A percentile compares a stretch with the other conserved stretches of the same genome.
Conservation (phyloP, 1,139 yeast species). For the Geotrichum siamense region DNA sequence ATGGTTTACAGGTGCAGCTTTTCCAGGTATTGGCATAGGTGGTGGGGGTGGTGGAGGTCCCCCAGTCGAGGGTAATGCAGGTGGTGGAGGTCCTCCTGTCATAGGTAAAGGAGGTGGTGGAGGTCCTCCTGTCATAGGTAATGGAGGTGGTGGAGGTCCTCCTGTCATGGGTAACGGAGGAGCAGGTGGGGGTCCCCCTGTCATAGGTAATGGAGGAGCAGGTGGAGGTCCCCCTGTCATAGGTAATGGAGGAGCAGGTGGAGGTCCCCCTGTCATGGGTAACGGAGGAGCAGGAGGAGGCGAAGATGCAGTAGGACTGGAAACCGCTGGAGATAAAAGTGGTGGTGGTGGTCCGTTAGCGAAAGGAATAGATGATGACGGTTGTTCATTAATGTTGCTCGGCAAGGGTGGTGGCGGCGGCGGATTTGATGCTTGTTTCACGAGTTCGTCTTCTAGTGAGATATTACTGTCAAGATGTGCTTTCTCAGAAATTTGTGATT, state of each 20-base stretch:
- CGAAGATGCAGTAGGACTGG: constrained; percentile 20
- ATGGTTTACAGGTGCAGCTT: constrained; percentile 22
- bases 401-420: no score
- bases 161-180: constrained; percentile 31
- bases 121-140: constrained; percentile 26
- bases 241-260: constrained; percentile 34
- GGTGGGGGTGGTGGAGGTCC: constrained; percentile 28
- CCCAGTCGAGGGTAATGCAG: constrained; percentile 26
- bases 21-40: constrained; percentile 25
- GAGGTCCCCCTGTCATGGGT: constrained; percentile 22
- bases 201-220: constrained; percentile 35
- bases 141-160: constrained; percentile 23
- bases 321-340: no score
- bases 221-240: constrained; percentile 28
- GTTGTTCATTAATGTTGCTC: no score
- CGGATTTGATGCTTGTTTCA: no score
- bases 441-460: neutral
- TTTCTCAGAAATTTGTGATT: neutral
- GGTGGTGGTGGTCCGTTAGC: no score
- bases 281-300: constrained; percentile 35
- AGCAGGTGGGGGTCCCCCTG: constrained; percentile 25
- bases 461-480: neutral
- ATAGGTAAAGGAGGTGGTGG: constrained; percentile 35
- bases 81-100: constrained; percentile 29
- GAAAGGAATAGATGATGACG: no score